Evolutionary conservation across 495 filamentous ascomycete species (phyloP).

Genomic region (Neurospora sp.): DNA sequence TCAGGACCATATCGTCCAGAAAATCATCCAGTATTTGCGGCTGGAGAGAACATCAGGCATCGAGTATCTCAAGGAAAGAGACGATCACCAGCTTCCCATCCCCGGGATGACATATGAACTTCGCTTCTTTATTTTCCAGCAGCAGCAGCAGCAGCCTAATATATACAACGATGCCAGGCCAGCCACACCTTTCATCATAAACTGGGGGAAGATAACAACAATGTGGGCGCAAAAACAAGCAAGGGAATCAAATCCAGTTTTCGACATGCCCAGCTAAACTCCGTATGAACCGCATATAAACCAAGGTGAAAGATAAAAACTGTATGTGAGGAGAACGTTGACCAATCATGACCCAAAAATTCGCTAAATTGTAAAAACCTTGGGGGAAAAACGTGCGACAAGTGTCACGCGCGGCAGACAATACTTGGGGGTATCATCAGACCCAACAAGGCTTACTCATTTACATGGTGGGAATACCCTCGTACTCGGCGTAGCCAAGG

Average conservation of each 20-base stretch:
- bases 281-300: background rate
- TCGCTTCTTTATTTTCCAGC: background rate
- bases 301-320: background rate
- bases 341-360: background rate
- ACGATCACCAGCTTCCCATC: background rate
- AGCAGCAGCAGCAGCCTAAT: background rate
- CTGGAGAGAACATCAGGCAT: background rate
- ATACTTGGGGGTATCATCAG: background rate
- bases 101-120: background rate
- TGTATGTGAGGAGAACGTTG: background rate
- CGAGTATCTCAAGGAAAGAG: background rate
- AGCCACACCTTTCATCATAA: background rate
- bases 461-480: slow-evolving; percentile 63
- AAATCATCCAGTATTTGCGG: background rate
- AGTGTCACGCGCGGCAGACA: background rate
- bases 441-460: background rate
- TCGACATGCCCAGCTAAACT: background rate
- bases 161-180: background rate
- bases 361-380: background rate
- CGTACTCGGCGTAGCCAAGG: slow-evolving; percentile 84
- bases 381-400: background rate
- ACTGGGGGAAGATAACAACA: background rate
- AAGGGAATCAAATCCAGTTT: background rate
- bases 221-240: background rate
- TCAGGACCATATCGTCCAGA: background rate